Percentiles rank a stretch among this genome's conserved stretches.
These are phyloP conservation scores for Urostyla sp. DNA, from an alignment of 73 alveolate genomes.

Conservation along the genomic window DNA sequence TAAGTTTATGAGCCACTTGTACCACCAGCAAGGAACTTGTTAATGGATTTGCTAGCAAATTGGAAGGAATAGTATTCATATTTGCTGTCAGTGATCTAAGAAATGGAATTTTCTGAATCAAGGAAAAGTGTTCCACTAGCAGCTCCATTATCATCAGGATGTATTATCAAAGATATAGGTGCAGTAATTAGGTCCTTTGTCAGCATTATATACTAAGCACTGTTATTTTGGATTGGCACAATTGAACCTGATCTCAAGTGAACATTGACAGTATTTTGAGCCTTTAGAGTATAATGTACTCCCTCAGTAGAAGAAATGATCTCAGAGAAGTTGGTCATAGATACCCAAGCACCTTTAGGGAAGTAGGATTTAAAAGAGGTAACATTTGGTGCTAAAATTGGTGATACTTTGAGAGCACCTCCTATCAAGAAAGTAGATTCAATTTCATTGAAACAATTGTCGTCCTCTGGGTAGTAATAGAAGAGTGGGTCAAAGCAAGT, in stretches of 20 bases:
- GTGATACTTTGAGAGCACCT: slow-evolving; percentile 59
- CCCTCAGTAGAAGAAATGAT: slow-evolving; percentile 16
- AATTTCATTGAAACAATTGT: slow-evolving; percentile 1
- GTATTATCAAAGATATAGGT: slow-evolving; percentile 65
- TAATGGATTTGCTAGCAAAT: no score
- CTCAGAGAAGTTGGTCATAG: slow-evolving; percentile 2
- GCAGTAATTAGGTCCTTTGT: slow-evolving; percentile 71
- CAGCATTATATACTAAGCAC: slow-evolving; percentile 17
- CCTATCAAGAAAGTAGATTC: slow-evolving; percentile 63
- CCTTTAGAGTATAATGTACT: neutral
- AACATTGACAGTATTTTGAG: slow-evolving; percentile 62
- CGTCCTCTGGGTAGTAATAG: slow-evolving; percentile 90
- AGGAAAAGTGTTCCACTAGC: slow-evolving; percentile 75
- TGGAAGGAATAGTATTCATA: slow-evolving; percentile 38
- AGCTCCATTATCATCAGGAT: slow-evolving; percentile 73
- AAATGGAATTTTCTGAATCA: slow-evolving; percentile 54
- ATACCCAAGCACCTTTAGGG: slow-evolving; percentile 72
- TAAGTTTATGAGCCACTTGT: neutral
- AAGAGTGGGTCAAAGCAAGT: slow-evolving; percentile 87
- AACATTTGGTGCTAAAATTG: slow-evolving; percentile 21
- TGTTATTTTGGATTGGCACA: slow-evolving; percentile 62
- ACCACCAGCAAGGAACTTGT: slow-evolving; percentile 30
- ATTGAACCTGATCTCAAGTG: slow-evolving; percentile 79
- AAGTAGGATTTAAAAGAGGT: slow-evolving; percentile 41
- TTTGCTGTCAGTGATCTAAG: neutral